Conservation (phyloP, 164 flowering plant species). For the Umbilicus rupestris region DNA sequence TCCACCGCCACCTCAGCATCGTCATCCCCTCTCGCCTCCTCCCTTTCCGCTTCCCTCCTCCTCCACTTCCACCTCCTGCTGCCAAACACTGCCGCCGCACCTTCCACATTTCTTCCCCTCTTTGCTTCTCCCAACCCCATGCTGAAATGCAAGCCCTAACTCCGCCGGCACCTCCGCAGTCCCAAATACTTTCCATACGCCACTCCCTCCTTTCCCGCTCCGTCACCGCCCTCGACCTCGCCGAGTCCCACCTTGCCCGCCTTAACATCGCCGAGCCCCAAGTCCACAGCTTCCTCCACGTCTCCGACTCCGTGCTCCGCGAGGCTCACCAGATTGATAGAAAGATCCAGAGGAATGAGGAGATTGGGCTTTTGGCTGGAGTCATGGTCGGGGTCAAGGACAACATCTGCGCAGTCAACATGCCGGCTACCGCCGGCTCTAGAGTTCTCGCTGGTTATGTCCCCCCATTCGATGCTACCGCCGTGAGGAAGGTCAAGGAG, state of each 20-base stretch:
- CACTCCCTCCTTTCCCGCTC: slow-evolving; percentile 30
- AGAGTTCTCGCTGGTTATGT: slow-evolving; percentile 51
- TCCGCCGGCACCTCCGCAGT: slow-evolving; percentile 17
- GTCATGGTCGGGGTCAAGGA: slow-evolving; percentile 80
- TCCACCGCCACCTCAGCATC: neutral
- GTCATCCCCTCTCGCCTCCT: slow-evolving; percentile 11
- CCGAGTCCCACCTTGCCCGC: slow-evolving; percentile 44
- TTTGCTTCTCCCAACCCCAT: slow-evolving; percentile 12
- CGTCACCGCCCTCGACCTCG: slow-evolving; percentile 33
- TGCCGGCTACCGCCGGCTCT: slow-evolving; percentile 89
- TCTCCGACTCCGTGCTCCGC: slow-evolving; percentile 33
- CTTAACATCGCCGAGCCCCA: slow-evolving; percentile 56
- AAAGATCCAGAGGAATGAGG: slow-evolving; percentile 41
- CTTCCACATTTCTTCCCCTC: slow-evolving; percentile 6
- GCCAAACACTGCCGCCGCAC: slow-evolving; percentile 2
- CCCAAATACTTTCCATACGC: slow-evolving; percentile 37
- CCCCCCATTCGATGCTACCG: slow-evolving; percentile 85
- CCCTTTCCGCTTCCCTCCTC: slow-evolving; percentile 5
- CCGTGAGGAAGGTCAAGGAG: slow-evolving; percentile 59
- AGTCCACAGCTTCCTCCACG: slow-evolving; percentile 58
- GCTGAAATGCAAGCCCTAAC: slow-evolving; percentile 8
- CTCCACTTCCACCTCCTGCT: slow-evolving; percentile 11
- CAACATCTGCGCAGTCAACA: slow-evolving; percentile 65
- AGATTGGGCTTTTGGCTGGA: slow-evolving; percentile 63
- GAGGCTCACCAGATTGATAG: slow-evolving; percentile 54